Evolutionary conservation across 441 rosid genomes (phyloP), one percentile per base, ranked within the genome.

Genomic region (Euphorbia schlechtendalii): DNA sequence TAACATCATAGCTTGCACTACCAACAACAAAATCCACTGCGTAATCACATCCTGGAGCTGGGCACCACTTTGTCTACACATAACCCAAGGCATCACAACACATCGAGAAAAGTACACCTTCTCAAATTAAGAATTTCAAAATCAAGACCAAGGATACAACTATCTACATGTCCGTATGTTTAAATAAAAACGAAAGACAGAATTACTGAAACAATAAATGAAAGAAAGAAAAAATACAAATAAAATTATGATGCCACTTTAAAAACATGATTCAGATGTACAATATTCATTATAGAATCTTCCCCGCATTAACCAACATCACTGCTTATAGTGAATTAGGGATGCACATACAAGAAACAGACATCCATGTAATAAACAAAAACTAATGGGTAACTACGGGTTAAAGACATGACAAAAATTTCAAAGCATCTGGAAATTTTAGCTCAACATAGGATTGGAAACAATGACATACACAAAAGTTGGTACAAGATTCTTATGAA

Each of bases 21-120:
- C 96, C 97, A 52, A 82, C 81, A 69, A 72, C 65, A 82, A 88
- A 93, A 69, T 86, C 87, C 67, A 93, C 81, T 11, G 96, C 99
- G 73, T 72, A 75, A 55, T 90, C 97, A 67, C 98, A 90, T 56
- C 98, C 98, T 3, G 96, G 96, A 62, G 98, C 97, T 74, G 98
- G 99, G 74, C 99, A 95, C 97, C 98, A 95, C 70, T 95, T 95
- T 77, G 91, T 89, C 99, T 94, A 70, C 71, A 43, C 1, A 43
- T 43, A 43, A 34, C 40, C 40, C 40, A n/a, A 34, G 5, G 43
- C 43, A 64, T 45, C 20, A 30, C 8, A 57, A 65, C 45, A 8
- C 8, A 62, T 36, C 15, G 63, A 69, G 54, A 51, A 17, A 51
- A 18, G 54, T 54, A 48, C 32, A 63, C 61, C 9, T 10, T 14